Base-by-base conservation (phyloP, 805 yeast species). In the Saccharomycopsis schoenii region DNA sequence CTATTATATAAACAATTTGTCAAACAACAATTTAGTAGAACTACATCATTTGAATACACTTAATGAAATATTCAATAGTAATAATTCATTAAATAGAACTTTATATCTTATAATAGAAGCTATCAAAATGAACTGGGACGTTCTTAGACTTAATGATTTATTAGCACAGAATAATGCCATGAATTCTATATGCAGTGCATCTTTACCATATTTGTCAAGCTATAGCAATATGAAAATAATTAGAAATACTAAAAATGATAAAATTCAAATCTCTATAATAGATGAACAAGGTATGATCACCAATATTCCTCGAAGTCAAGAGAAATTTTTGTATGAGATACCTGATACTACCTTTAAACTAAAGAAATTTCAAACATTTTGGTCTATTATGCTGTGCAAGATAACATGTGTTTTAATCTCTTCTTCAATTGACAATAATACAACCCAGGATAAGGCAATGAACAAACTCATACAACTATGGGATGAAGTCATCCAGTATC, bases 311-410 rank as follows among this genome's bases (percentile, higher is more conserved):
- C 21, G n/a, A 11, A 52, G 61, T 4, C 42, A 58, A 17, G 58
- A 52, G 40, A 12, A n/a, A 17, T 47, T 57, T 10, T 34, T 63
- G 15, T 17, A 42, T 43, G 47, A 41, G 11, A 19, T 10, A 10
- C 61, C 64, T 3, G 37, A n/a, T 15, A 58, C 25, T 14, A 42
- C 52, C 11, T 58, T 57, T 37, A 55, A 62, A n/a, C 25, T 62
- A 24, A 63, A 60, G 21, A 57, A 60, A 21, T 63, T 62, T 60
- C 41, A 57, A 12, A 57, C 43, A 5, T 63, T 62, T 57, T 63
- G 66, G 66, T 42, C 60, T 25, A 17, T 58, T n/a, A 24, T 60
- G 12, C 15, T 60, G 19, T 55, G 43, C 17, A 62, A 62, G 55
- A 15, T 51, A 14, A 50, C 37, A 10, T 19, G 51, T 5, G 19